phyloP scores from a whole-genome alignment of 805 yeast species.

The Hanseniaspora thailandica region DNA sequence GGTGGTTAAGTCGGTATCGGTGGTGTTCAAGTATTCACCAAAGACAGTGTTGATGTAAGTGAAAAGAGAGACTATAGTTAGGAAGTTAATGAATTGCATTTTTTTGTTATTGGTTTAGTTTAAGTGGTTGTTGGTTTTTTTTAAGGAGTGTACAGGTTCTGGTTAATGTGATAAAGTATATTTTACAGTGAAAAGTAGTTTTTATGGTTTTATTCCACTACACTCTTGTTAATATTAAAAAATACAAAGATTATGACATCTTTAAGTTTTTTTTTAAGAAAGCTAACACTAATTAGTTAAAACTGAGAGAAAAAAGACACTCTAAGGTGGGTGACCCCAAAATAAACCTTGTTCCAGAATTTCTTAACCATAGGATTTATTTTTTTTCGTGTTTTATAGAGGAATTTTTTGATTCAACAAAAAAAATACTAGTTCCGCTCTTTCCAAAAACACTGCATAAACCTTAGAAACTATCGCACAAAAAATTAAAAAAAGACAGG shows the following conservation, averaged over 20 bases:
- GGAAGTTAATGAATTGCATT: conserved; percentile 3
- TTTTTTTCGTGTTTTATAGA: background rate
- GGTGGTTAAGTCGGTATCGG: conserved; percentile 5
- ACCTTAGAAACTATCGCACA: conserved; percentile 1
- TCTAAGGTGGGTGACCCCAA: too few relatives aligned
- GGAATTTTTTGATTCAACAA: background rate
- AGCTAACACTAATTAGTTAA: too few relatives aligned
- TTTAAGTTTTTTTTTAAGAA: too few relatives aligned
- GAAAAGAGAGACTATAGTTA: conserved; percentile 10
- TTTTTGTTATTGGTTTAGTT: background rate
- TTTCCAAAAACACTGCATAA: background rate
- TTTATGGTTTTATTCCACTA: background rate
- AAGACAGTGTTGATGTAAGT: background rate
- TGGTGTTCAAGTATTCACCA: conserved; percentile 18
- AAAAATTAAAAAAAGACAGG: background rate
- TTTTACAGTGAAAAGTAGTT: background rate
- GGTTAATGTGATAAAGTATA: background rate
- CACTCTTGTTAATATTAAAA: too few relatives aligned
- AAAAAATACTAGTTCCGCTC: background rate
- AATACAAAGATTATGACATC: too few relatives aligned
- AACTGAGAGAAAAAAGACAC: too few relatives aligned
- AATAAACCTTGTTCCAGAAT: too few relatives aligned
- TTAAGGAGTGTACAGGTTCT: conserved; percentile 8
- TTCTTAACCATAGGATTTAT: too few relatives aligned
- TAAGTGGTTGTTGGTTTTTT: background rate